Evolutionary conservation across 345 rosid genomes (phyloP).

Genomic region (Citropsis articulata): DNA sequence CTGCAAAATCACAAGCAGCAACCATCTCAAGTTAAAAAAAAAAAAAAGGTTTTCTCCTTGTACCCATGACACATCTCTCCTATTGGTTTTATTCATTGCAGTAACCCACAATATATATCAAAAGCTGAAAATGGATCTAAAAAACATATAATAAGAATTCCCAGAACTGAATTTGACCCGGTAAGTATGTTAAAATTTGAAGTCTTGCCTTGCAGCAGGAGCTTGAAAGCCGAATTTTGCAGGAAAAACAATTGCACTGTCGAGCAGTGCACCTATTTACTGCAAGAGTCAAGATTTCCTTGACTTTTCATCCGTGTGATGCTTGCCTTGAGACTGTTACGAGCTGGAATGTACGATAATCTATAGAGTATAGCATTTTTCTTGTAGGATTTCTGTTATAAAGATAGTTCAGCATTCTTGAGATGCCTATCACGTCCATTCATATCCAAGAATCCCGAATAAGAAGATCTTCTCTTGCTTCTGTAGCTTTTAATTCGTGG

Average conservation of each 20-base stretch:
- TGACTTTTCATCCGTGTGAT: not conserved
- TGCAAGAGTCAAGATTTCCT: not conserved
- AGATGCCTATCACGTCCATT: slow-evolving; percentile 48
- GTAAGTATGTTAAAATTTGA: not conserved
- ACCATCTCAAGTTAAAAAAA: not conserved
- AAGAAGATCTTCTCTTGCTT: slow-evolving; percentile 59
- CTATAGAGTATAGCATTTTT: not conserved
- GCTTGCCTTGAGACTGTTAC: not conserved
- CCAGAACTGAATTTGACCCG: not conserved
- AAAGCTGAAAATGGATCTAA: not conserved
- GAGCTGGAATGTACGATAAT: not conserved
- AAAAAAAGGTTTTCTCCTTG: not conserved
- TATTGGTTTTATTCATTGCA: not conserved
- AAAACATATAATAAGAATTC: not conserved
- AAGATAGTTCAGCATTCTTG: slow-evolving; percentile 41
- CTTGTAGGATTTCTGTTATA: slow-evolving; percentile 15
- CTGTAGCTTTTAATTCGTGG: slow-evolving; percentile 54
- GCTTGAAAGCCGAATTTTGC: slow-evolving; percentile 2
- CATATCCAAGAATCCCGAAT: slow-evolving; percentile 41
- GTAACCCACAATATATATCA: not conserved
- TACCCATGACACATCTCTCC: not conserved
- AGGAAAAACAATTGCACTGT: not conserved
- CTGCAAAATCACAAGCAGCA: not conserved
- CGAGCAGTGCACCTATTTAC: not conserved
- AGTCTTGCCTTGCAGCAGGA: not conserved